A percentile compares a stretch with the other conserved stretches of the same genome.
Evolutionary conservation across 2,329 filamentous ascomycete genomes (phyloP).

Genomic region (Colletotrichum tropicale): DNA sequence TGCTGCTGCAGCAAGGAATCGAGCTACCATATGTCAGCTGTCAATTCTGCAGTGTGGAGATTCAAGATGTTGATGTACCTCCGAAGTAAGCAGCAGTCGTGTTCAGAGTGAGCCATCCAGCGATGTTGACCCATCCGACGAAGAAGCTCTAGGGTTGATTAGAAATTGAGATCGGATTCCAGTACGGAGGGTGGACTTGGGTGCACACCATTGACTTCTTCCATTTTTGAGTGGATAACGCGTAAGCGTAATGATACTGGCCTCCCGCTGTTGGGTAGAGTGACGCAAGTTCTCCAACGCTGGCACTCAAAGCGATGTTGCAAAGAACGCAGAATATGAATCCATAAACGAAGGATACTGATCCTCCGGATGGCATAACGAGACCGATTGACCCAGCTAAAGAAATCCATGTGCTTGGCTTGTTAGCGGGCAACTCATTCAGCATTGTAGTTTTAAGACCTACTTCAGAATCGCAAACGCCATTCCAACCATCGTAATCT

Average conservation of each 20-base stretch:
- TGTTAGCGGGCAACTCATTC: background rate
- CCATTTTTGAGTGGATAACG: slow-evolving; percentile 42
- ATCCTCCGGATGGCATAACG: slow-evolving; percentile 44
- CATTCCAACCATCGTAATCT: slow-evolving; percentile 46
- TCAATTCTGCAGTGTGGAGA: background rate
- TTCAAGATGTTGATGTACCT: slow-evolving; percentile 26
- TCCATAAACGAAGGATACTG: slow-evolving; percentile 46
- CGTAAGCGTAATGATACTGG: slow-evolving; percentile 50
- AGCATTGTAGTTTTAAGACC: background rate
- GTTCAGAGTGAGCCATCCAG: slow-evolving; percentile 48
- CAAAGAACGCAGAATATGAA: slow-evolving; percentile 51
- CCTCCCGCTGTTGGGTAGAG: slow-evolving; percentile 52
- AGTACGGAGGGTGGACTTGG: rapidly evolving
- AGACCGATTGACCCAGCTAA: slow-evolving; percentile 46
- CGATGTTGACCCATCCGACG: slow-evolving; percentile 50
- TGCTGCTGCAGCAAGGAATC: slow-evolving; percentile 46
- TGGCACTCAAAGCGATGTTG: slow-evolving; percentile 45
- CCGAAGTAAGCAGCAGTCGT: slow-evolving; percentile 48
- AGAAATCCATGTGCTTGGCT: slow-evolving; percentile 39
- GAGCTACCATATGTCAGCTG: slow-evolving; percentile 29
- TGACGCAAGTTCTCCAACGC: slow-evolving; percentile 45
- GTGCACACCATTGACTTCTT: slow-evolving; percentile 37
- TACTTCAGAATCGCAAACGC: slow-evolving; percentile 48
- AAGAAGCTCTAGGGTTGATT: slow-evolving; percentile 39
- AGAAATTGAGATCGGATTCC: background rate